phyloP scores from a whole-genome alignment of 1,284 basidiomycete genomes.

The Xanthoconium separans region DNA sequence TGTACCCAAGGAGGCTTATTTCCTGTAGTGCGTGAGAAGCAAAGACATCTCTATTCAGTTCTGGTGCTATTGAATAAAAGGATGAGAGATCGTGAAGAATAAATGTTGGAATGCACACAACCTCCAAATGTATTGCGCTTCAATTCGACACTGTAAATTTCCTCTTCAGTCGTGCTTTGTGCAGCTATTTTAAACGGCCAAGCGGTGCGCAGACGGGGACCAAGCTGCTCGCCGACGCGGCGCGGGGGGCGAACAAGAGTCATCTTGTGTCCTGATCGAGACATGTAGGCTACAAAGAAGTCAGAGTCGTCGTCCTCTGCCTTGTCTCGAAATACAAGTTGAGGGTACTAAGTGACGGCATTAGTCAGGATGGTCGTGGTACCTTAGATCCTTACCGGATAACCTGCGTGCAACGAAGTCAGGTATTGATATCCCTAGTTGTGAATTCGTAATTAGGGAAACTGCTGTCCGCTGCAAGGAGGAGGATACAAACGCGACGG shows the following conservation, averaged over 20 bases:
- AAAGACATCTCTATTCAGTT: conserved; percentile 42
- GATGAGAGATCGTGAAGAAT: conserved; percentile 9
- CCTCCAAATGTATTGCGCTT: conserved; percentile 40
- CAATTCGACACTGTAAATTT: conserved; percentile 51
- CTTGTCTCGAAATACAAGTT: conserved; percentile 57
- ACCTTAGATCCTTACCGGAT: conserved; percentile 41
- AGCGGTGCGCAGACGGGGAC: conserved; percentile 41
- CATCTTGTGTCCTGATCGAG: conserved; percentile 52
- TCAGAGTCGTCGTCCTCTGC: conserved; percentile 45
- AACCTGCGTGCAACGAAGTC: conserved; percentile 57
- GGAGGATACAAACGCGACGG: conserved; percentile 33
- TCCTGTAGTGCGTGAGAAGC: conserved; percentile 43
- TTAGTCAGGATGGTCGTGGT: conserved; percentile 5
- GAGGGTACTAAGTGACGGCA: conserved; percentile 43
- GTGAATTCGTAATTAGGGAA: conserved; percentile 12
- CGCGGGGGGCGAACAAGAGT: conserved; percentile 59
- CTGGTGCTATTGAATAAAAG: conserved; percentile 28
- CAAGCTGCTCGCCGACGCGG: conserved; percentile 48
- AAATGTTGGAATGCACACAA: conserved; percentile 32
- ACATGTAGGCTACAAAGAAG: conserved; percentile 64
- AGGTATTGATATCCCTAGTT: conserved; percentile 51
- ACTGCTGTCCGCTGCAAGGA: background rate
- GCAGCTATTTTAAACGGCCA: conserved; percentile 51
- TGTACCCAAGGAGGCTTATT: conserved; percentile 41
- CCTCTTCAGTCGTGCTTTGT: conserved; percentile 48